Evolutionary conservation across 148 eudicot species (phyloP), one percentile per base, ranked within the genome.

Genomic region (Diospyros kaki): DNA sequence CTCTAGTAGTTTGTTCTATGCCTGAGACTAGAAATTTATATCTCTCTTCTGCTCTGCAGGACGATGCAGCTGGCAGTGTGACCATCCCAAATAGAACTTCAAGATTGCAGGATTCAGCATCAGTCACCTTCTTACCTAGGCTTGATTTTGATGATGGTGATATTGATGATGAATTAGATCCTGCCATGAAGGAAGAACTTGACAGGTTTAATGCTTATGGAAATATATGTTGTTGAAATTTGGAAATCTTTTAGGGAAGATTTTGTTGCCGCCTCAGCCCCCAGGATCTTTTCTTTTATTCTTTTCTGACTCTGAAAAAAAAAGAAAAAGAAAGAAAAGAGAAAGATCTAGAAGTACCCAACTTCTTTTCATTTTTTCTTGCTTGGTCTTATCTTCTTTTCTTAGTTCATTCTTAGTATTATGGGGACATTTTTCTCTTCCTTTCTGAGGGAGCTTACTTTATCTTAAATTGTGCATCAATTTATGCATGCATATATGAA

Each of bases 111-210:
- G 87, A 84, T 73, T 81, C 77, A 28, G 64, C 79, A 70, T 75
- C 78, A 72, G 79, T 72, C 53, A 39, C 81, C 44, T 83, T 81
- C 64, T 81, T 84, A 55, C 77, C 90, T 15, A 84, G 83, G 69
- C 80, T 73, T 67, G 94, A 87, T 53, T 89, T 83, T 76, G 92
- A 88, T 77, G 94, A 91, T 62, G 88, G 75, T 71, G 88, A 88
- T 75, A 80, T 84, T 60, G 94, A 91, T 79, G 96, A 92, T 78
- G 94, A 86, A 82, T 82, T 92, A 76, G 97, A 92, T 84, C 97
- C 97, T 71, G 91, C 81, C 28, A 81, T 92, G 89, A 92, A 82
- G 86, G 94, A 92, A 84, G 81, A 92, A 78, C 84, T 92, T 73
- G 97, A 92, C 88, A 90, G 97, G 97, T 92, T 72, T 28, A 64